Conservation (phyloP, 2,329 filamentous ascomycete genomes). For the Trichoderma koningiopsis region DNA sequence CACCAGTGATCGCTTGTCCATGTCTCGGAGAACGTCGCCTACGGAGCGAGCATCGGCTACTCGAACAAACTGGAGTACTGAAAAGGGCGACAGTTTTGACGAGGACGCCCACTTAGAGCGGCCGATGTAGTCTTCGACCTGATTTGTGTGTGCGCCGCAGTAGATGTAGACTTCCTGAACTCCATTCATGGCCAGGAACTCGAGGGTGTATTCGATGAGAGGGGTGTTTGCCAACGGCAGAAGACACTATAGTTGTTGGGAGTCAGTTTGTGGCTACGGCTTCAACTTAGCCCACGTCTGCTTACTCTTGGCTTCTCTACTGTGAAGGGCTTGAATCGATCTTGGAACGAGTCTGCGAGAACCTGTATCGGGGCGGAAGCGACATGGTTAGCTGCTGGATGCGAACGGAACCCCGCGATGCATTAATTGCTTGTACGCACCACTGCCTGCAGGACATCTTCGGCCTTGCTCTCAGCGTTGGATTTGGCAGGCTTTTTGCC, state of each 20-base stretch:
- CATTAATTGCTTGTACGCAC: slow-evolving; percentile 41
- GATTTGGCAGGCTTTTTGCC: slow-evolving; percentile 56
- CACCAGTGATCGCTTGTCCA: slow-evolving; percentile 83
- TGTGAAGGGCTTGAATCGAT: slow-evolving; percentile 86
- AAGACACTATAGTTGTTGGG: slow-evolving; percentile 67
- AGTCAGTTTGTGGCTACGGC: neutral
- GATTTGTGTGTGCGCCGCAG: slow-evolving; percentile 81
- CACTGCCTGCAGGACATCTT: slow-evolving; percentile 61
- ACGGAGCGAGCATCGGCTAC: slow-evolving; percentile 81
- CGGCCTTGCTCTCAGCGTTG: slow-evolving; percentile 56
- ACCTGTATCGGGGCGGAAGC: slow-evolving; percentile 54
- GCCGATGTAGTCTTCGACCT: slow-evolving; percentile 84
- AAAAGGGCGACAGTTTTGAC: slow-evolving; percentile 66
- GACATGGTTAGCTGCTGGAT: neutral
- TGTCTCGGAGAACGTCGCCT: slow-evolving; percentile 91
- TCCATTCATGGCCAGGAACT: slow-evolving; percentile 92
- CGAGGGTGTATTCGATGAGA: slow-evolving; percentile 95
- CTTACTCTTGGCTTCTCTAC: slow-evolving; percentile 79
- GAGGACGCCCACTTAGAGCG: slow-evolving; percentile 70
- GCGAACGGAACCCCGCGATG: slow-evolving; percentile 34
- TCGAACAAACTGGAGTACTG: slow-evolving; percentile 78
- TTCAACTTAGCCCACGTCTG: neutral
- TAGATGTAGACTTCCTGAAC: slow-evolving; percentile 95
- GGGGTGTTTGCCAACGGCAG: slow-evolving; percentile 91
- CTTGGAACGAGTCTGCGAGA: slow-evolving; percentile 92